Base-by-base conservation (phyloP, 306 rosid genomes). In the Trichosanthes cucumerina region DNA sequence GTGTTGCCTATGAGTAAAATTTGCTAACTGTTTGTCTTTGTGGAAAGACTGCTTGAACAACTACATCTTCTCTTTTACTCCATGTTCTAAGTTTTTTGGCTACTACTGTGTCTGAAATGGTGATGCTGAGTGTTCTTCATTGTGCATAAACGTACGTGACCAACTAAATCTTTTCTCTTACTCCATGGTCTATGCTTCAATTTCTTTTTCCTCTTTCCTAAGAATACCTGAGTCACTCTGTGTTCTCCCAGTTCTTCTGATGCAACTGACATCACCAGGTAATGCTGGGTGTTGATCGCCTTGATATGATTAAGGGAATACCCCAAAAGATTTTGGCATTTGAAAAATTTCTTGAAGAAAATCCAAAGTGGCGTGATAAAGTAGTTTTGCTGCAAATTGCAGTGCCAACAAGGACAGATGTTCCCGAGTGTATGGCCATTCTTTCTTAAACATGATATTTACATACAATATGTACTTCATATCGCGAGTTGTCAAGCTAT, bases 281-380 rank as follows among this genome's bases (percentile, higher is more conserved):
- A 74, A 95, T 95, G 93, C 70, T 92, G 86, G 98, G 98, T 4
- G 96, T 95, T 78, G 96, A 92, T 85, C 97, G 96, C 80, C 98
- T 95, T 70, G 98, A 95, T 87, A 95, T 92, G 97, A 95, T 95
- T 76, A 95, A 95, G 86, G 98, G 98, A 84, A 92, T 95, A 63
- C 97, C 98, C 58, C 98, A 92, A 65, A 92, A 92, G 82, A 88
- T 92, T 72, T 85, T 95, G 89, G 98, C 98, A 34, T 95, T 95
- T 52, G 98, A 95, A 76, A 89, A 95, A 81, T 95, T 95, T 86
- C 92, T 92, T 0, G 98, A 95, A 88, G 97, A 95, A 83, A 95
- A 95, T 83, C 88, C 90, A 33, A 76, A 77, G 26, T 95, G 97
- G 98, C 97, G 86, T 80, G 96, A 92, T 86, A 82, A 91, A 91